Percentiles rank a stretch among this genome's conserved stretches.
phyloP scores from a whole-genome alignment of 2,329 filamentous ascomycete genomes.

The Daldinia sp. region DNA sequence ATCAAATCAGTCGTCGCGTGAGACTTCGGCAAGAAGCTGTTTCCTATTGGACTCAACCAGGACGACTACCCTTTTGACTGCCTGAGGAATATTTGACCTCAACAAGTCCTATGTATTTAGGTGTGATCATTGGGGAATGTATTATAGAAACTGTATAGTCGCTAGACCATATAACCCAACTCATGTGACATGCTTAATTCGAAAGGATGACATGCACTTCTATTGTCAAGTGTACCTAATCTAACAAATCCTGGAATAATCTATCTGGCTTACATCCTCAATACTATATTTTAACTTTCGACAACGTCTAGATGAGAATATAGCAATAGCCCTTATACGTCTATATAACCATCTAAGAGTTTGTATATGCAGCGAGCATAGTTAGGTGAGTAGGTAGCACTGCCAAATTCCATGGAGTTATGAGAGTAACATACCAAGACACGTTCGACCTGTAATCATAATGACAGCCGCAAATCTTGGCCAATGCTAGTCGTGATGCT shows the following conservation, averaged over 20 bases:
- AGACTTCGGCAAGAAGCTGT: too few species aligned
- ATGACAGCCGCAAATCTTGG: too few species aligned
- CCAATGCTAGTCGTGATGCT: not conserved
- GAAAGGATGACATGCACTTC: not conserved
- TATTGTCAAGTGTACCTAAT: not conserved
- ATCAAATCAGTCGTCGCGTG: too few species aligned
- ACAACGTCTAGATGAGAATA: not conserved
- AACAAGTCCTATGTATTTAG: not conserved
- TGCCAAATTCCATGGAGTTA: too few species aligned
- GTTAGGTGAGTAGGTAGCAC: too few species aligned
- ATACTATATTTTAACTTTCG: not conserved
- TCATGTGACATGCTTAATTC: not conserved
- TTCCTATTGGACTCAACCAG: too few species aligned
- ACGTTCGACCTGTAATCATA: not conserved
- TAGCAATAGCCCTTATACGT: not conserved
- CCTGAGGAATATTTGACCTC: too few species aligned
- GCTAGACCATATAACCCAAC: not conserved
- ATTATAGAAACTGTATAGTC: not conserved
- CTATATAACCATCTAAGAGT: not conserved
- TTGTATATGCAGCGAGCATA: too few species aligned
- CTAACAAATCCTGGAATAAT: not conserved
- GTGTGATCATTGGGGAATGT: not conserved
- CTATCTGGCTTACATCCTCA: not conserved
- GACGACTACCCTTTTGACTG: too few species aligned
- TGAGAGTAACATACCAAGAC: too few species aligned